Evolutionary conservation across 805 yeast genomes (phyloP), one percentile per base, ranked within the genome.

Genomic region (Saturnispora halmiae): DNA sequence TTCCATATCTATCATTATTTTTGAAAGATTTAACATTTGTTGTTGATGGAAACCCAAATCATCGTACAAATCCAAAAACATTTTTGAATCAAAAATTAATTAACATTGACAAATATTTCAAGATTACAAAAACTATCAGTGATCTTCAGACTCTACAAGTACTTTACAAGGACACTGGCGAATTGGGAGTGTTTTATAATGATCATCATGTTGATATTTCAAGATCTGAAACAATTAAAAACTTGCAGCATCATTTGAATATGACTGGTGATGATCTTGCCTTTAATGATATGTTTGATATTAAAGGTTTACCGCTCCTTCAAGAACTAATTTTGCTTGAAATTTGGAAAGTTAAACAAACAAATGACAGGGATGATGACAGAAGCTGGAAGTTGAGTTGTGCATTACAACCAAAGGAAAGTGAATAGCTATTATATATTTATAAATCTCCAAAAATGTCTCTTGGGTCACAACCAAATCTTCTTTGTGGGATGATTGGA

Each of bases 11-110:
- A 43, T 78, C 82, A 34, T 61, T 83, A 40, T 82, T 80, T 56
- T 62, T 83, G 34, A 92, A 81, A 59, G 94, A 83, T 59, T 65
- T 83, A 51, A 82, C 88, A 0, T 82, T 82, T 61, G 75, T 82
- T n/a, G 72, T 77, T 38, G 94, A 83, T 50, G 90, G 92, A n/a
- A 82, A 82, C 54, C 70, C 81, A 30, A 79, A 75, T 50, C 77
- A 65, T 55, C 66, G 88, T 54, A 73, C 67, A 45, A 73, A 76
- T 46, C 61, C 71, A 19, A 65, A 64, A 40, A 57, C 64, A 5
- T 73, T 74, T 51, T 63, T 75, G 51, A 69, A 69, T 46, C 75
- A 73, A 51, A 73, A 73, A 50, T 64, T 80, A 47, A 74, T 83
- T 52, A 82, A 83, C 53, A 73, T 82, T 47, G 92, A 81, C 55